phyloP scores from a whole-genome alignment of 2,329 filamentous ascomycete species.

The Paracoccidioides brasiliensis region DNA sequence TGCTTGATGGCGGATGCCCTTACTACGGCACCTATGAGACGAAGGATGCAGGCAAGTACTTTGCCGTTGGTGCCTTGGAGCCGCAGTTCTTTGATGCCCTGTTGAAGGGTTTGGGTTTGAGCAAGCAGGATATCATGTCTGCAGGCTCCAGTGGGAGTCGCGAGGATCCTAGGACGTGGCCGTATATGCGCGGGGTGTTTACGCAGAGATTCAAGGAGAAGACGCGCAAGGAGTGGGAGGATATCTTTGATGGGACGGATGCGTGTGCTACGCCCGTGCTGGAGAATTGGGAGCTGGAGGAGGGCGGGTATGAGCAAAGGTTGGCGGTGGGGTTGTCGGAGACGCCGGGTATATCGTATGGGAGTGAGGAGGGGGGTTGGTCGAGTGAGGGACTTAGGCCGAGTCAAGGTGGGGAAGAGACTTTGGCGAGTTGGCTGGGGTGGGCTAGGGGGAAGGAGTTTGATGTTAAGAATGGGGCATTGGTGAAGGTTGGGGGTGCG shows the following conservation, averaged over 20 bases:
- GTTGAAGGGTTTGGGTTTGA: conserved; percentile 52
- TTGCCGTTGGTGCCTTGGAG: conserved; percentile 85
- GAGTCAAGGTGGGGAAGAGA: conserved; percentile 59
- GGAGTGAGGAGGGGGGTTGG: conserved; percentile 57
- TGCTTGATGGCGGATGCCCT: conserved; percentile 72
- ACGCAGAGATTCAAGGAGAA: conserved; percentile 52
- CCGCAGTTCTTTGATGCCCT: conserved; percentile 67
- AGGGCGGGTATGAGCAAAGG: conserved; percentile 37
- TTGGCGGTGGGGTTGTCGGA: conserved; percentile 41
- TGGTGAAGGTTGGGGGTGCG: conserved; percentile 38
- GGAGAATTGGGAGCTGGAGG: conserved; percentile 57
- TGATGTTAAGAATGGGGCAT: conserved; percentile 48
- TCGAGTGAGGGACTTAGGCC: conserved; percentile 44
- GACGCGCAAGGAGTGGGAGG: conserved; percentile 69
- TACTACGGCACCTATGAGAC: conserved; percentile 88
- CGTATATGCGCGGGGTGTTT: conserved; percentile 49
- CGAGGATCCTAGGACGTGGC: conserved; percentile 53
- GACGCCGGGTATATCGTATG: conserved; percentile 52
- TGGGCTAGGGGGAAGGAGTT: conserved; percentile 64
- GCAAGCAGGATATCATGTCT: conserved; percentile 30
- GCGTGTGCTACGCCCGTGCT: conserved; percentile 87
- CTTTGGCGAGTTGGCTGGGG: conserved; percentile 59
- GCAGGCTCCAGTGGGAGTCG: conserved; percentile 39
- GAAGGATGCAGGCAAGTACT: conserved; percentile 54
- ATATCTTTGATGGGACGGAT: conserved; percentile 76